Evolutionary conservation across 2,329 filamentous ascomycete genomes (phyloP), one percentile per base, ranked within the genome.

Genomic region (Colletotrichum camelliae): DNA sequence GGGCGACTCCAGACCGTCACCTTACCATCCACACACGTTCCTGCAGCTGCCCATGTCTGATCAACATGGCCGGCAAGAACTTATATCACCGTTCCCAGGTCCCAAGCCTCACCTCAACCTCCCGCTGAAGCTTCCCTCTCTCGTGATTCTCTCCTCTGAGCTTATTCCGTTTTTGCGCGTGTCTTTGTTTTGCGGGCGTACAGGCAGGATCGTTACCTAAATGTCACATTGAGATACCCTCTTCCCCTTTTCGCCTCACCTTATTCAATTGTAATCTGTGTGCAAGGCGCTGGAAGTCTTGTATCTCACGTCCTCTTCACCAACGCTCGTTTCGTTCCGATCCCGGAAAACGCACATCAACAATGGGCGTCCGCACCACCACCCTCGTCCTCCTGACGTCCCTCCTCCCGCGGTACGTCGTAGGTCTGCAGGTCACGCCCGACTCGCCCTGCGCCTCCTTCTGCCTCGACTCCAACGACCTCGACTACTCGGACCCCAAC

Each of bases 381-480:
- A 73, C 82, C 52, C 72, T 82, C 21, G 60, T 80, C 35, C 73
- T 80, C 55, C 48, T 81, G 13, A 75, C 83, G 24, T 67, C 77
- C 8, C 65, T 80, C 27, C 67, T 84, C 12, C 79, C 78, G 2
- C 89, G 78, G 2, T 64, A 39, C 16, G 61, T 77, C 24, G 73
- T 70, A 21, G 84, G 86, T 7, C 82, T 91, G 21, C 88, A 88
- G 79, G 89, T 90, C 66, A 85, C 89, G 15, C 88, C 89, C 37
- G 87, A 88, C 77, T 91, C 90, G 60, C 90, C 89, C 9, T 91
- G 90, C 78, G 81, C 89, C 18, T 84, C 86, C n/a, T 80, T 87
- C 76, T 91, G 90, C 78, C 73, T 87, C 52, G 88, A 89, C 80
- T 82, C 83, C 9, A 75, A 80, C n/a, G 79, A 79, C 37, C 81